Percentiles rank a stretch among this genome's conserved stretches.
phyloP scores from a whole-genome alignment of 106 monocot species.

The Cymbidium sinense region DNA sequence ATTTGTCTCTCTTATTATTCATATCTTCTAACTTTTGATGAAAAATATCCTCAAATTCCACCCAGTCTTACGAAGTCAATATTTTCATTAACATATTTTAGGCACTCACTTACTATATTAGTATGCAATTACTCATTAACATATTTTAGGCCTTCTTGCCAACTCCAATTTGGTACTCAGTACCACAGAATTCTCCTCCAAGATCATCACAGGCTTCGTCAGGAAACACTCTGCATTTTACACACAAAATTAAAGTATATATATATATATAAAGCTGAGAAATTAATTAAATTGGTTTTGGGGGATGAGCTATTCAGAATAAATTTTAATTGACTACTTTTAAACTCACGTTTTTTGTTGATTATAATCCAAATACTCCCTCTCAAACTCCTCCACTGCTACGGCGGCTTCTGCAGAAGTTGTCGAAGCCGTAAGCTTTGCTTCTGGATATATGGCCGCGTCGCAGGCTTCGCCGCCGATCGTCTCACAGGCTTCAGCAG shows the following conservation, averaged over 20 bases:
- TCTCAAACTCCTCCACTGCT: constrained; percentile 40
- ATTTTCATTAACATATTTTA: too few species aligned
- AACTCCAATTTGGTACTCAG: constrained; percentile 56
- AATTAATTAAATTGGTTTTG: too few species aligned
- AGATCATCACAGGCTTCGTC: constrained; percentile 89
- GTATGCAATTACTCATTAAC: too few species aligned
- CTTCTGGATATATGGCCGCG: constrained; percentile 58
- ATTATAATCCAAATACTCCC: constrained; percentile 68
- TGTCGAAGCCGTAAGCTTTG: constrained; percentile 25
- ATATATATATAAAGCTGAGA: too few species aligned
- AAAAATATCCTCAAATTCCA: too few species aligned
- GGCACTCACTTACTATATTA: too few species aligned
- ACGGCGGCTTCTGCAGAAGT: not conserved
- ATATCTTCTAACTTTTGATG: too few species aligned
- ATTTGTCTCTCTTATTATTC: too few species aligned
- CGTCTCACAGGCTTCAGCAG: constrained; percentile 81
- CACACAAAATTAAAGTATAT: not conserved
- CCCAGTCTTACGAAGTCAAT: too few species aligned
- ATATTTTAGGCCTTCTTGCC: constrained; percentile 7
- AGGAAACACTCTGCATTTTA: constrained; percentile 60
- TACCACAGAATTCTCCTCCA: constrained; percentile 82
- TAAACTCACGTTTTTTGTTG: constrained; percentile 64
- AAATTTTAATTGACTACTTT: not conserved
- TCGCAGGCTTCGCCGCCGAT: constrained; percentile 66
- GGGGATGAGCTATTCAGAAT: too few species aligned